These are phyloP conservation scores for Globisporangium uncinulatum DNA, from an alignment of 352 stramenopile genomes.

Conservation along the genomic window DNA sequence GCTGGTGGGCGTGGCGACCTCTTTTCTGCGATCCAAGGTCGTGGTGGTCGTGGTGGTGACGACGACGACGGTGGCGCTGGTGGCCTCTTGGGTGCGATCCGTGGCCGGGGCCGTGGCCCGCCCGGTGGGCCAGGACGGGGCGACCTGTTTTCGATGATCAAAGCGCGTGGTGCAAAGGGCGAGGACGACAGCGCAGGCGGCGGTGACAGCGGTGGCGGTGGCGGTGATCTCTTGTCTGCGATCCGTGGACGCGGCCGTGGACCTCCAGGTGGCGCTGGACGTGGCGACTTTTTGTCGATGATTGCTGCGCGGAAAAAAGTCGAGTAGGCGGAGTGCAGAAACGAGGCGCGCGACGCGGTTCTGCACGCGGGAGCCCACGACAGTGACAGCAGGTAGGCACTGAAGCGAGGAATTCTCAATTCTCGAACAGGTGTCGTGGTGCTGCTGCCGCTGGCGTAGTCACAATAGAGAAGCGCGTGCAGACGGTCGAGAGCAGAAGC, in stretches of 20 bases:
- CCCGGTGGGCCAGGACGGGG: constrained; percentile 38
- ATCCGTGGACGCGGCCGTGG: constrained; percentile 43
- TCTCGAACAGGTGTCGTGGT: no score
- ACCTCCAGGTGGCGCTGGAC: constrained; percentile 19
- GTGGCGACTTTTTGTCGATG: constrained; percentile 44
- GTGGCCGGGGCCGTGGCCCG: constrained; percentile 39
- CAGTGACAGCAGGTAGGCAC: no score
- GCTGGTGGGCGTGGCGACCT: constrained; percentile 24
- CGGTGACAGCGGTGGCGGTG: constrained; percentile 22
- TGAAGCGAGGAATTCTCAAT: no score
- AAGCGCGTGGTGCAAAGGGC: constrained; percentile 24
- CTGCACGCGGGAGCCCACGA: no score
- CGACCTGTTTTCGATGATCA: constrained; percentile 69
- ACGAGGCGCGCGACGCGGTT: no score
- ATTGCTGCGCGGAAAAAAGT: constrained; percentile 66
- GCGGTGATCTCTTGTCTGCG: constrained; percentile 44
- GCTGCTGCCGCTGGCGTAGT: no score
- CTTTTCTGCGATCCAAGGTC: constrained; percentile 46
- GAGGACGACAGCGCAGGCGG: constrained; percentile 19
- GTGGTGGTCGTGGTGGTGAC: constrained; percentile 38
- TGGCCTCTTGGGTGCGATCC: constrained; percentile 25
- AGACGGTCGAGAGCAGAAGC: no score
- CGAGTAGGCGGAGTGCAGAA: constrained; percentile 7
- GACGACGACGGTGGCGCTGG: constrained; percentile 26
- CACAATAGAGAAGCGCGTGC: no score